Evolutionary conservation across 345 rosid species (phyloP), one percentile per base, ranked within the genome.

Genomic region (Populus tremula): DNA sequence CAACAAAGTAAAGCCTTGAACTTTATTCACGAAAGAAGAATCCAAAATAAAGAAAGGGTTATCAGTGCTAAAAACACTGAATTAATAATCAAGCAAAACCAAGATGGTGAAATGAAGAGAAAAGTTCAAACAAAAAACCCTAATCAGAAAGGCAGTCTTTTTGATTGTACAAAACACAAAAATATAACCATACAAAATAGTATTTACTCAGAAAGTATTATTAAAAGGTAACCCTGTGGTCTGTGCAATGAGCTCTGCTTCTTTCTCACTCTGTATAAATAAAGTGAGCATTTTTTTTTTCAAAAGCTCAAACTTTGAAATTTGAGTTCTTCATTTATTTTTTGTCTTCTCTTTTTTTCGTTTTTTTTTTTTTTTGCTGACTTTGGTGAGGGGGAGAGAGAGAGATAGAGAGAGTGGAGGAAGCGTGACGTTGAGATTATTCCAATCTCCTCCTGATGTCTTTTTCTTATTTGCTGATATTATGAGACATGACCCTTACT

Each of bases 371-470:
- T 8, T 39, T 14, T 64, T 50, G 31, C 35, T 35, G 77, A 50
- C 79, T 68, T 56, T 38, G 66, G 79, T n/a, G 23, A 45, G 77
- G 53, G 25, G 7, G 63, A 4, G 8, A 21, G 25, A 29, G 33
- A 31, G 33, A 31, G 33, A 31, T 0, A 31, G 33, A 4, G 67
- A 27, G 35, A 29, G 66, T 31, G 69, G 67, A 45, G 25, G 80
- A 79, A 49, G 79, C 78, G 75, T 69, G 81, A 79, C 81, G 84
- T 31, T 81, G 73, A 49, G 77, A 81, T 72, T 71, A 56, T 78
- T 73, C 82, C 80, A 29, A 76, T 50, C 76, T 70, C 65, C 70
- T 50, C 53, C 70, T 11, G 23, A 25, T 67, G 78, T 71, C 83
- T 17, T 74, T 77, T 85, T 80, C 82, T 39, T 65, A 29, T 65